phyloP scores from a whole-genome alignment of 176 grass and related monocot genomes.

The Musa schizocarpa region DNA sequence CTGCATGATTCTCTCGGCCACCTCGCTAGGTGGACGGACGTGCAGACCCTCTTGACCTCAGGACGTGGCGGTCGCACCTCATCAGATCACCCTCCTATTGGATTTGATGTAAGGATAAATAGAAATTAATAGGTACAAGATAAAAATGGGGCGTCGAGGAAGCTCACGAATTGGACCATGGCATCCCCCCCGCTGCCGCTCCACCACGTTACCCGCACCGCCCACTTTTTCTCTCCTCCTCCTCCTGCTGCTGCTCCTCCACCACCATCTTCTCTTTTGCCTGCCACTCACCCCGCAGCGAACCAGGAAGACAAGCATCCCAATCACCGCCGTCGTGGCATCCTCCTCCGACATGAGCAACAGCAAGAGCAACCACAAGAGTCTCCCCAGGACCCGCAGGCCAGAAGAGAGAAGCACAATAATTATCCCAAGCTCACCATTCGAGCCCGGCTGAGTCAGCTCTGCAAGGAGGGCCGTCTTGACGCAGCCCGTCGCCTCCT shows the following conservation, averaged over 20 bases:
- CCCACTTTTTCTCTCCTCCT: background rate
- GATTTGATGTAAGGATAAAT: too few relatives aligned
- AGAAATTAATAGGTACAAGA: too few relatives aligned
- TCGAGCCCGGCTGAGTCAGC: slow-evolving; percentile 40
- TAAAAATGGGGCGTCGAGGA: too few relatives aligned
- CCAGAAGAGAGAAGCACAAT: background rate
- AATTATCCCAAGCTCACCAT: background rate
- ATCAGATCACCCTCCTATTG: too few relatives aligned
- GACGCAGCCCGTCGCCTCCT: slow-evolving; percentile 61
- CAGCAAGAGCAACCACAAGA: background rate
- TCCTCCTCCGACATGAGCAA: too few relatives aligned
- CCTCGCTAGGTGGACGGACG: too few relatives aligned
- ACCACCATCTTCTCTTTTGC: background rate
- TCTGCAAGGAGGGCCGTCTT: slow-evolving; percentile 69
- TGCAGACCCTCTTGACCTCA: too few relatives aligned
- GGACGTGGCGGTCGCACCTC: too few relatives aligned
- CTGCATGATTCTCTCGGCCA: too few relatives aligned
- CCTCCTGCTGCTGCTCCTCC: background rate
- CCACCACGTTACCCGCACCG: background rate
- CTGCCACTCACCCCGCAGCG: too few relatives aligned
- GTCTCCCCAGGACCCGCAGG: background rate
- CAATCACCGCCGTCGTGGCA: background rate
- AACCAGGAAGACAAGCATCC: background rate
- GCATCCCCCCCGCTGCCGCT: background rate
- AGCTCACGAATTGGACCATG: background rate